phyloP scores from a whole-genome alignment of 2,329 filamentous ascomycete species.

The Boeremia lycopersici region DNA sequence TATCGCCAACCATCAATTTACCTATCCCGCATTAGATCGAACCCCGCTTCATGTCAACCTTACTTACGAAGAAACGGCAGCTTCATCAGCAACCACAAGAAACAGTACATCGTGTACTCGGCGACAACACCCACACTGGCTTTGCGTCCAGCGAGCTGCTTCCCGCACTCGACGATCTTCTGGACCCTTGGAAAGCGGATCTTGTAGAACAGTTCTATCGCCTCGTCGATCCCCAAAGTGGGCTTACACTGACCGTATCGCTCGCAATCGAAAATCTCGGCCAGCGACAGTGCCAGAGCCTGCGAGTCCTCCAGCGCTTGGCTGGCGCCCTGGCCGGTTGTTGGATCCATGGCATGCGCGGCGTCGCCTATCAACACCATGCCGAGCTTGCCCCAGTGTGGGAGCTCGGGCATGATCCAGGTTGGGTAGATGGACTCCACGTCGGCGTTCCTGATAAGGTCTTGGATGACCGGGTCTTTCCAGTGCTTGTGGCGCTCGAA shows the following conservation, averaged over 20 bases:
- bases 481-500: not conserved
- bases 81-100: not conserved
- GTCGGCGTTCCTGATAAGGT: not conserved
- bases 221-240: conserved; percentile 2
- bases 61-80: not conserved
- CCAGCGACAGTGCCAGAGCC: conserved; percentile 51
- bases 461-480: not conserved
- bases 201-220: conserved; percentile 24
- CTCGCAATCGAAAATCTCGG: conserved; percentile 6
- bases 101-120: not conserved
- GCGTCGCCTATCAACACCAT: not conserved
- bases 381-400: conserved; percentile 53
- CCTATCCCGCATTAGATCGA: not conserved
- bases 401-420: conserved; percentile 56
- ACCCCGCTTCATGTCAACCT: not conserved
- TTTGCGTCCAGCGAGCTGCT: conserved; percentile 26
- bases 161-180: conserved; percentile 25
- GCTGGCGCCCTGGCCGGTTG: conserved; percentile 60
- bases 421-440: conserved; percentile 52
- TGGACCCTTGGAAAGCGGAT: conserved; percentile 27
- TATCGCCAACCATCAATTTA: not conserved
- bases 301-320: conserved; percentile 64
- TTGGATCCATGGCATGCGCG: conserved; percentile 52
- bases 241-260: not conserved
- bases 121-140: conserved; percentile 17